phyloP scores from a whole-genome alignment of 805 yeast species.

The Myxozyma mucilagina region DNA sequence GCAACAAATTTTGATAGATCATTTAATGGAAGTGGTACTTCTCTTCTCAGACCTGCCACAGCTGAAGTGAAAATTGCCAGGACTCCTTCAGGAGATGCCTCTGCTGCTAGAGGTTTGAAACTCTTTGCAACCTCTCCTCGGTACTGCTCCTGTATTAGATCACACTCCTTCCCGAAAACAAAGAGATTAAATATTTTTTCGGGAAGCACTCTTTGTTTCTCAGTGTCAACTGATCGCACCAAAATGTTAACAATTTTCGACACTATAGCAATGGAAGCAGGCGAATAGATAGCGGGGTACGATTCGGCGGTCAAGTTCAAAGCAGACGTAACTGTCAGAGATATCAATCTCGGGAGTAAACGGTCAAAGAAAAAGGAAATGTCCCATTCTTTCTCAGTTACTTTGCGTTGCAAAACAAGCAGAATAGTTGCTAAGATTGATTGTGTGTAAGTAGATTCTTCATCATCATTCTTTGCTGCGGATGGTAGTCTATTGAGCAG shows the following conservation, averaged over 20 bases:
- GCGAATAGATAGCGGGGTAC: conserved; percentile 3
- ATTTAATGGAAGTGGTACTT: conserved; percentile 10
- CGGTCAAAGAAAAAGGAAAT: conserved; percentile 24
- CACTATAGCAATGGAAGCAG: conserved; percentile 27
- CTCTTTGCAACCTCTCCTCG: conserved; percentile 6
- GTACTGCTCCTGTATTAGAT: conserved; percentile 12
- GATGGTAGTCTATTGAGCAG: conserved; percentile 40
- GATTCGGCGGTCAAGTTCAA: conserved; percentile 7
- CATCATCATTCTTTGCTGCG: conserved; percentile 10
- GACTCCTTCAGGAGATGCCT: conserved; percentile 1
- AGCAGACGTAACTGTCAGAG: conserved; percentile 19
- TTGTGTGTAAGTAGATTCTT: conserved; percentile 28
- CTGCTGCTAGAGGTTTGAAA: conserved; percentile 17
- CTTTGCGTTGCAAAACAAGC: conserved; percentile 33
- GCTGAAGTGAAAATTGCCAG: conserved; percentile 21
- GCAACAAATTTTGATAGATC: neutral
- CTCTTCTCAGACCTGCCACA: conserved; percentile 22
- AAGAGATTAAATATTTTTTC: conserved; percentile 22
- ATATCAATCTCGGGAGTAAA: conserved; percentile 31
- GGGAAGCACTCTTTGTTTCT: conserved; percentile 25
- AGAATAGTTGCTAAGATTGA: conserved; percentile 37
- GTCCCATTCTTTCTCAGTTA: conserved; percentile 30
- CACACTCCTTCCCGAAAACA: conserved; percentile 3
- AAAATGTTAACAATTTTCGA: conserved; percentile 34
- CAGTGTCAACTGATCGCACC: conserved; percentile 31